Conservation (phyloP, 2,329 filamentous ascomycete species). For the Aspergillus awamori region DNA sequence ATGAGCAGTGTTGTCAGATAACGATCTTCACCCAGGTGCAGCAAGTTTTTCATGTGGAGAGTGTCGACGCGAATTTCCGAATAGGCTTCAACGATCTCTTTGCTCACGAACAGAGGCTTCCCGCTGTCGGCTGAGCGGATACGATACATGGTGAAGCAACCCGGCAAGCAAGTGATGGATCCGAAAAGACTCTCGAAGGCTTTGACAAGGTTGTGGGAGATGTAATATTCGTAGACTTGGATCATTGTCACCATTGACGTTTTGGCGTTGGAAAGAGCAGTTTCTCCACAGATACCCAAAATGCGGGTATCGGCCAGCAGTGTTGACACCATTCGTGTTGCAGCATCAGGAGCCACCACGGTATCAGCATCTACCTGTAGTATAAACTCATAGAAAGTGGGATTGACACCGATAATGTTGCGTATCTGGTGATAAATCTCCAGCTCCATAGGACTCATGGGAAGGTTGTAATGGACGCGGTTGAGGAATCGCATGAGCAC, state of each 20-base stretch:
- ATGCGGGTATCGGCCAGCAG: constrained; percentile 90
- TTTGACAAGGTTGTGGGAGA: constrained; percentile 95
- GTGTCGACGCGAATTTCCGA: constrained; percentile 94
- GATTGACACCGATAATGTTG: constrained; percentile 98
- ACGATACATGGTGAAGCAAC: constrained; percentile 99
- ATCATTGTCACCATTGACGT: constrained; percentile 97
- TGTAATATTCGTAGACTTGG: constrained; percentile 99
- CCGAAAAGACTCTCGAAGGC: constrained; percentile 97
- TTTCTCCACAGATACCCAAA: constrained; percentile 95
- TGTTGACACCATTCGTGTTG: constrained; percentile 85
- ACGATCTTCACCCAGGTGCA: constrained; percentile 96
- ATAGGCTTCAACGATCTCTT: constrained; percentile 85
- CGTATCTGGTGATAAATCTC: constrained; percentile 99
- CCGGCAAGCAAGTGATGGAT: constrained; percentile 94
- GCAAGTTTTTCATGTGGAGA: constrained; percentile 96
- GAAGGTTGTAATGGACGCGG: constrained; percentile 93
- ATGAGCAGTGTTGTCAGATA: constrained; percentile 93
- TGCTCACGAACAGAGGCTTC: constrained; percentile 94
- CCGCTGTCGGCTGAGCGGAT: constrained; percentile 91
- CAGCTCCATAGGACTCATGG: constrained; percentile 94
- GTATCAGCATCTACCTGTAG: constrained; percentile 98
- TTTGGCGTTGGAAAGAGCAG: constrained; percentile 88
- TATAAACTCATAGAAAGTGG: constrained; percentile 96
- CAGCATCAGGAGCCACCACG: constrained; percentile 84
- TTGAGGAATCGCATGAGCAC: constrained; percentile 98